A percentile compares a stretch with the other conserved stretches of the same genome.
Conservation (phyloP, 306 rosid species). For the Senna siamea region DNA sequence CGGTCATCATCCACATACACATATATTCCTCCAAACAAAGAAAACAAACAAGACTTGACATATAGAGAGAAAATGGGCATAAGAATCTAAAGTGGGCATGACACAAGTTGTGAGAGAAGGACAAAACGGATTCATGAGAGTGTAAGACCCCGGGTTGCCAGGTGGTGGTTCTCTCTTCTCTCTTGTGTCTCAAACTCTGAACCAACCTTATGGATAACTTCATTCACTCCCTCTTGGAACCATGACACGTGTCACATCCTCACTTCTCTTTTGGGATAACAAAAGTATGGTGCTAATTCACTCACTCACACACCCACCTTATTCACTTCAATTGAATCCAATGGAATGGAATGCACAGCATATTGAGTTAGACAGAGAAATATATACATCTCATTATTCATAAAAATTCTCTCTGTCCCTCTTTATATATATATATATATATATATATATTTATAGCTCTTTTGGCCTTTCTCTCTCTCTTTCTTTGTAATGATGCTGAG, state of each 20-base stretch:
- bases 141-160: conserved; percentile 51
- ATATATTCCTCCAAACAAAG: not conserved
- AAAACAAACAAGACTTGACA: too few species aligned
- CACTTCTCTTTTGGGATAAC: conserved; percentile 52
- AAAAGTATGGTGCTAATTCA: conserved; percentile 60
- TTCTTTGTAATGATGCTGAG: conserved; percentile 22
- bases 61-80: too few species aligned
- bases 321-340: too few species aligned
- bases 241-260: conserved; percentile 33
- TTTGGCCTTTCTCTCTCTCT: too few species aligned
- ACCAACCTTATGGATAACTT: conserved; percentile 23
- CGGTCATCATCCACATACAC: too few species aligned
- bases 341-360: not conserved
- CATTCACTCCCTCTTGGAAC: too few species aligned
- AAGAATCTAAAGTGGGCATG: conserved; percentile 42
- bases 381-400: too few species aligned
- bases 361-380: too few species aligned
- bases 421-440: too few species aligned
- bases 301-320: not conserved
- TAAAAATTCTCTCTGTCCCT: conserved; percentile 46
- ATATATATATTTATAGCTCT: too few species aligned
- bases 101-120: conserved; percentile 40
- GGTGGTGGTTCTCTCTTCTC: conserved; percentile 43
- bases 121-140: conserved; percentile 46
- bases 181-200: too few species aligned